Evolutionary conservation across 129 eudicot species (phyloP).

Genomic region (Glebionis coronaria): DNA sequence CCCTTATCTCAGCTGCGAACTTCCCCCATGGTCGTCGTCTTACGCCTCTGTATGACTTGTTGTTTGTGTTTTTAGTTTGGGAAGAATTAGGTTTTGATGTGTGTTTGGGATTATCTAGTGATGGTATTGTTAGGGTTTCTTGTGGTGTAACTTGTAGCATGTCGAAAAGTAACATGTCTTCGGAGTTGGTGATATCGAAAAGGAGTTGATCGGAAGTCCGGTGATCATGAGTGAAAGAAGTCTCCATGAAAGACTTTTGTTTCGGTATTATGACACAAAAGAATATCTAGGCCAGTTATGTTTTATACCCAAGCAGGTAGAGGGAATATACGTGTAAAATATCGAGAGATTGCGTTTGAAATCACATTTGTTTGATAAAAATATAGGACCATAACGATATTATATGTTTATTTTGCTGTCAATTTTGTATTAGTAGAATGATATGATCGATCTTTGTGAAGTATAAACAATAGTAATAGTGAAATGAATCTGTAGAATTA

Average conservation of each 20-base stretch:
- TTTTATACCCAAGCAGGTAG: too few species aligned
- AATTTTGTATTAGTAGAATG: too few species aligned
- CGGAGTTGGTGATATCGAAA: constrained; percentile 51
- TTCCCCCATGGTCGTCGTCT: constrained; percentile 91
- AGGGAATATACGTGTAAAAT: too few species aligned
- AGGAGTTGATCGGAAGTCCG: constrained; percentile 42
- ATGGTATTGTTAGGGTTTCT: constrained; percentile 9
- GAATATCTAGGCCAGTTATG: too few species aligned
- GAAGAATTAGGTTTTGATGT: constrained; percentile 12
- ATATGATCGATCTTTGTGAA: too few species aligned
- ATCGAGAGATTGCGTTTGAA: too few species aligned
- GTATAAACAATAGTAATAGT: too few species aligned
- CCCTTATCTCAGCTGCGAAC: constrained; percentile 83
- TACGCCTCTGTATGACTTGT: constrained; percentile 62
- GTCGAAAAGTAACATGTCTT: constrained; percentile 56
- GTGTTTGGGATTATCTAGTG: constrained; percentile 11
- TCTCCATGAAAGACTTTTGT: neutral
- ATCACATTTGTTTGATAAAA: too few species aligned
- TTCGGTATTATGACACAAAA: too few species aligned
- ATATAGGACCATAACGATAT: too few species aligned
- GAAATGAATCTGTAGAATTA: too few species aligned
- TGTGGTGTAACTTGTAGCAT: constrained; percentile 32
- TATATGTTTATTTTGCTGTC: too few species aligned
- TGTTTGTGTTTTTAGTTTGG: neutral
- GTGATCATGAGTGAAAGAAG: constrained; percentile 21